These are phyloP conservation scores for Tulasnella sp. DNA, from an alignment of 768 basidiomycete species.

Conservation along the genomic window DNA sequence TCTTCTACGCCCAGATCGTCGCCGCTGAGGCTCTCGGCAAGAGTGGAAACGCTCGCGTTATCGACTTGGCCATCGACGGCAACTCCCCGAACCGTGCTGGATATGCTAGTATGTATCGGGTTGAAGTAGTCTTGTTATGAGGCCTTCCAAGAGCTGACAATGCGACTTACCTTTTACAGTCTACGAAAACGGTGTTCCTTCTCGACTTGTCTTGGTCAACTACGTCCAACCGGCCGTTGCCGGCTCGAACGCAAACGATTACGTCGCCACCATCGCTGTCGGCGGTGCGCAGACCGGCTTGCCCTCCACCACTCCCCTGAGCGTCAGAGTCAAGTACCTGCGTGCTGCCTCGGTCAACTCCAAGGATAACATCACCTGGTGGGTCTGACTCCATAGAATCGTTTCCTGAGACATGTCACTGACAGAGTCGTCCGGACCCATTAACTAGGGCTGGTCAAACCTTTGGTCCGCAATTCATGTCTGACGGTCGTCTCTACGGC, in stretches of 20 bases:
- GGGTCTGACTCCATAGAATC: background rate
- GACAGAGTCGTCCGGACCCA: background rate
- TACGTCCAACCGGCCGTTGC: constrained; percentile 33
- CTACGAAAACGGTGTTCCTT: constrained; percentile 18
- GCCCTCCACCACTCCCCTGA: background rate
- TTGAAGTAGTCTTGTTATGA: too few relatives aligned
- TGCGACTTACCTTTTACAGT: background rate
- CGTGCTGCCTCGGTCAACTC: constrained; percentile 17
- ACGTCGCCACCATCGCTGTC: constrained; percentile 10
- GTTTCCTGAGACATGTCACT: background rate
- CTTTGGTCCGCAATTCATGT: constrained; percentile 11
- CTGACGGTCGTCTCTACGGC: constrained; percentile 25
- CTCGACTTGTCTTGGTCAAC: constrained; percentile 22
- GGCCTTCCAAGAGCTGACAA: background rate
- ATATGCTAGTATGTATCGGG: constrained; percentile 20
- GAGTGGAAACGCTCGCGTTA: constrained; percentile 17
- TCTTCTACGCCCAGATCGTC: constrained; percentile 25
- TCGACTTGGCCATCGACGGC: constrained; percentile 5
- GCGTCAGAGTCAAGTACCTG: constrained; percentile 28
- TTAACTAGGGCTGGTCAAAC: constrained; percentile 21
- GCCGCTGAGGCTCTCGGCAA: constrained; percentile 24
- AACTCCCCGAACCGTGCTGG: constrained; percentile 11
- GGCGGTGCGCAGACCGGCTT: constrained; percentile 22
- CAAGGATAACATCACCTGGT: constrained; percentile 27
- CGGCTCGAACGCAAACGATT: constrained; percentile 34